These are phyloP conservation scores for Zarea fungicola DNA, from an alignment of 2,329 filamentous ascomycete species.

Conservation along the genomic window DNA sequence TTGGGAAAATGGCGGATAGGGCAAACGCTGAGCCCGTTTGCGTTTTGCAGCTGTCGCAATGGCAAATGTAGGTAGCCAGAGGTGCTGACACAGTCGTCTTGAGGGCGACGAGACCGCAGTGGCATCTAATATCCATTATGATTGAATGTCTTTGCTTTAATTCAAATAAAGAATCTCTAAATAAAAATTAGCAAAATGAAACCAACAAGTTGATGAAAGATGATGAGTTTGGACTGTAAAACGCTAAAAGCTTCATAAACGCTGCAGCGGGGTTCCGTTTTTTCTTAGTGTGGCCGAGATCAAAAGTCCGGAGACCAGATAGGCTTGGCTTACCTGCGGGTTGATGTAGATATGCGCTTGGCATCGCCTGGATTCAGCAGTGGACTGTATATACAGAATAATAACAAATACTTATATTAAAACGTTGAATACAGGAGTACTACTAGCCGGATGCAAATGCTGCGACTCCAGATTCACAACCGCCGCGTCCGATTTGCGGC, in stretches of 20 bases:
- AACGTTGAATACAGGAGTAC: background rate
- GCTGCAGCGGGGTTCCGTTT: background rate
- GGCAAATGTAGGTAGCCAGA: constrained; percentile 64
- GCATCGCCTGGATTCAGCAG: no score
- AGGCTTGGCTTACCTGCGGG: no score
- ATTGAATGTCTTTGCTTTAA: background rate
- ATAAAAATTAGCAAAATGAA: background rate
- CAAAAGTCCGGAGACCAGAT: no score
- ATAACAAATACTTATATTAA: background rate
- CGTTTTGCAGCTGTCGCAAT: constrained; percentile 61
- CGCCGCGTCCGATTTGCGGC: constrained; percentile 8
- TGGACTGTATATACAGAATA: background rate
- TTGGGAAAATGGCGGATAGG: constrained; percentile 64
- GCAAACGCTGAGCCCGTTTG: constrained; percentile 65
- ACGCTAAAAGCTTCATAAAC: background rate
- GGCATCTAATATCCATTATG: constrained; percentile 55
- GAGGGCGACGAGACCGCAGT: constrained; percentile 61
- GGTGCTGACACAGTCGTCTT: constrained; percentile 55
- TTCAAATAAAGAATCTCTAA: background rate
- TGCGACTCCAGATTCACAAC: constrained; percentile 3
- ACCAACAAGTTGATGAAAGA: background rate
- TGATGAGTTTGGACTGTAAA: background rate
- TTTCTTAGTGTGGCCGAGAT: no score
- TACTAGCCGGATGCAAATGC: background rate
- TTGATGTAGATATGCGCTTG: no score